Evolutionary conservation across 2,329 filamentous ascomycete genomes (phyloP), one percentile per base, ranked within the genome.

Genomic region (Fusarium piperis): DNA sequence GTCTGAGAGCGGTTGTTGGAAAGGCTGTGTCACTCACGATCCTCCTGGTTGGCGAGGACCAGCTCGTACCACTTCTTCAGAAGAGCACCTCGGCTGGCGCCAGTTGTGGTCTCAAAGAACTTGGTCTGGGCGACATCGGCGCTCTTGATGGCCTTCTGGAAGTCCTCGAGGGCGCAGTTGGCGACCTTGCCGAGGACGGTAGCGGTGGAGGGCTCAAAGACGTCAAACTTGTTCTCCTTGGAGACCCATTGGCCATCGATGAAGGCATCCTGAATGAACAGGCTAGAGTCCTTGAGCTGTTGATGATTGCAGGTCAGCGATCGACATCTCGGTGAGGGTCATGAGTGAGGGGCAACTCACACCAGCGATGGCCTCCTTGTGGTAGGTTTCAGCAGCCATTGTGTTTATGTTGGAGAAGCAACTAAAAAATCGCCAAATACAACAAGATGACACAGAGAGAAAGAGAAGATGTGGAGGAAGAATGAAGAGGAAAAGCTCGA

Each of bases 201-300:
- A 41, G 71, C 74, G 18, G 75, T 77, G 18, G 75, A 77, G 44
- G 75, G 75, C 69, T 77, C 75, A 36, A 77, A 77, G 30, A 77
- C 75, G 23, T 77, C 75, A 10, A 77, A 77, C 59, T 76, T 77
- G 64, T 75, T 74, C n/a, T 77, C 74, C 64, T 77, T 77, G 60
- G 72, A 20, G 28, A 75, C 74, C 75, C 75, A 77, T 70, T 75
- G 65, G 16, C 75, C 75, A 44, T 77, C 73, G 18, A 77, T 76
- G 59, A 77, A 77, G 48, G 75, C 75, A 35, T 77, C 74, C 52
- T 77, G 74, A 28, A 77, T 77, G 67, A 77, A 77, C 38, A 77
- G 75, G 53, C 71, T 74, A 62, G 68, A 64, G 61, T 77, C 68
- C 65, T 77, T 77, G 52, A 77, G 75, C 75, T 77, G 26, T 48